Evolutionary conservation across 768 basidiomycete species (phyloP).

Genomic region (Rubroboletus satanas): DNA sequence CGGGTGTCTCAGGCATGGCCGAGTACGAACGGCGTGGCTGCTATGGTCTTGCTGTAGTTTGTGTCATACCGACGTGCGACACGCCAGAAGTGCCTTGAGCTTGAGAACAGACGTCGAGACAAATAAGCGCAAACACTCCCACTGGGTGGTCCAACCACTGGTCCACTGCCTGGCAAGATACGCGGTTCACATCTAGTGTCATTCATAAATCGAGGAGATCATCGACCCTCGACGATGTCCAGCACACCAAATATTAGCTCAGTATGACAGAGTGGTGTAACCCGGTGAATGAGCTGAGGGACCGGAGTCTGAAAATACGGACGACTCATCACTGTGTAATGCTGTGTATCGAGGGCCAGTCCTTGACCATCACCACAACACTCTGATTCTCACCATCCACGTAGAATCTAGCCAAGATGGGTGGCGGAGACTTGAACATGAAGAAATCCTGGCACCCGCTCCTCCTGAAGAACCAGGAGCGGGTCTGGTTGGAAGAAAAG

Average conservation of each 20-base stretch:
- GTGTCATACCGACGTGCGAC: constrained; percentile 6
- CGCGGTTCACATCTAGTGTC: not conserved
- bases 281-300: not conserved
- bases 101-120: not conserved
- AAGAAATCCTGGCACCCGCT: constrained; percentile 99
- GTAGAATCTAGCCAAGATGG: constrained; percentile 65
- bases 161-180: not conserved
- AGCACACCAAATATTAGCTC: not conserved
- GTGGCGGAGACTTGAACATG: constrained; percentile 98
- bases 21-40: constrained; percentile 3
- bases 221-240: not conserved
- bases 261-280: not conserved
- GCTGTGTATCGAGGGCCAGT: not conserved
- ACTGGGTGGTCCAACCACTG: no score
- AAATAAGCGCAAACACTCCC: constrained; percentile 33
- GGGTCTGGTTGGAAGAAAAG: constrained; percentile 99
- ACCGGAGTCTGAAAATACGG: not conserved
- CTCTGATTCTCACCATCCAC: constrained; percentile 3
- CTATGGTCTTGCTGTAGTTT: not conserved
- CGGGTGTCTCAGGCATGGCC: constrained; percentile 35
- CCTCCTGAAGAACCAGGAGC: constrained; percentile 96
- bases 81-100: not conserved
- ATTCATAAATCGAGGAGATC: not conserved
- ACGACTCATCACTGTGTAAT: constrained; percentile 1
- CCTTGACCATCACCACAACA: constrained; percentile 9